Evolutionary conservation across 2,329 filamentous ascomycete genomes (phyloP), one percentile per base, ranked within the genome.

Genomic region (Hypoxylon sp.): DNA sequence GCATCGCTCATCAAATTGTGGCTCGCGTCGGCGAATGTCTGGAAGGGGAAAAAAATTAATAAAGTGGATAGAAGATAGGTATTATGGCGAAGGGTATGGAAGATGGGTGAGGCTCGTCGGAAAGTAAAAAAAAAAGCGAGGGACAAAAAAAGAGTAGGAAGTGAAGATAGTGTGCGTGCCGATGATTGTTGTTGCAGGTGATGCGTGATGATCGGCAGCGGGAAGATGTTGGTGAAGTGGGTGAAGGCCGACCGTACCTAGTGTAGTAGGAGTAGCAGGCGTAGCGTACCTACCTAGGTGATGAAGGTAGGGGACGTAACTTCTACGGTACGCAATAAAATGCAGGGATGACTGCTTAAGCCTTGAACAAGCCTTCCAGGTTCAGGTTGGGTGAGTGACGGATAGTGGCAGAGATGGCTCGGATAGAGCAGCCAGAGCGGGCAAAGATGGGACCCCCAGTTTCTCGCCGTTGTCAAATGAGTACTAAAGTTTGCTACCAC

Each of bases 1-100:
- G 75, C 76, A 77, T 77, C 68, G 71, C 75, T 71, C 72, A 72
- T 73, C 70, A 69, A 74, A 74, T 68, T 72, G 71, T 74, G 71
- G 72, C 61, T 72, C 71, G 71, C 67, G 68, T 69, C 65, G 65
- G 63, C 65, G 63, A 67, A 67, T 65, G 62, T 53, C 30, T 43
- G 53, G 11, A 30, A 50, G 19, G n/a, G n/a, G n/a, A n/a, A 36
- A 28, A 41, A 41, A 56, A 53, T 34, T 48, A 60, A 49, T 14
- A 51, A 13, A 50, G 49, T 19, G 48, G 28, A 48, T 30, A 23
- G 36, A 30, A 30, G n/a, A 32, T 17, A 6, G 17, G 43, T 49
- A 28, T 28, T 52, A 41, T 25, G 36, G 34, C 38, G 36, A 34
- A 48, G 50, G 21, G 45, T 13, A 14, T 13, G 11, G 21, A 52